These are phyloP conservation scores for Vitis amurensis DNA, from an alignment of 164 flowering plant species.

Conservation along the genomic window DNA sequence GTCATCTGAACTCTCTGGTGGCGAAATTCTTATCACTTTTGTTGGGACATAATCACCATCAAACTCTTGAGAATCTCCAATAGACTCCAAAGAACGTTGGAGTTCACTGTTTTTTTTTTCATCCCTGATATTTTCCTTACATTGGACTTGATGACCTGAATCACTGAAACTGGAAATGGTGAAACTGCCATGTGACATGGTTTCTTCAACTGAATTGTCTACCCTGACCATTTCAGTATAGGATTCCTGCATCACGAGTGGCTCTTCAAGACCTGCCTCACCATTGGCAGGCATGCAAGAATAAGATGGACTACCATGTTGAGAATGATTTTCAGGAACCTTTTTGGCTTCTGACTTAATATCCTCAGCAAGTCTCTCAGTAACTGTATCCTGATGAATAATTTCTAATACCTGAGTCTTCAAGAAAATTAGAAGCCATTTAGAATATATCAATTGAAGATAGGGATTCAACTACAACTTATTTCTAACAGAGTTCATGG, in stretches of 20 bases:
- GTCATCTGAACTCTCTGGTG: constrained; percentile 39
- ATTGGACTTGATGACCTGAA: constrained; percentile 23
- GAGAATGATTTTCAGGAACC: constrained; percentile 14
- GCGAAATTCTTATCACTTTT: constrained; percentile 8
- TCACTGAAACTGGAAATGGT: constrained; percentile 17
- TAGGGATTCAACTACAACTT: constrained; percentile 1
- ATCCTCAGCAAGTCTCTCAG: constrained; percentile 9
- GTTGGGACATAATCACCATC: constrained; percentile 2
- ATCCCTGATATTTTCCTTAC: constrained; percentile 17
- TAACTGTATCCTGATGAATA: constrained; percentile 22
- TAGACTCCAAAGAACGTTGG: constrained; percentile 11
- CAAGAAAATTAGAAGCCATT: constrained; percentile 13
- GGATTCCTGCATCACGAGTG: constrained; percentile 7
- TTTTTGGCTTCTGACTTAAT: constrained; percentile 14
- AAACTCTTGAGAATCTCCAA: constrained; percentile 14
- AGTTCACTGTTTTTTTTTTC: constrained; percentile 16
- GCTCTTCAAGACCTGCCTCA: constrained; percentile 14
- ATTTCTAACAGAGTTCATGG: constrained; percentile 4
- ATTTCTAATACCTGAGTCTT: constrained; percentile 20
- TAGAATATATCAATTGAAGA: constrained; percentile 1
- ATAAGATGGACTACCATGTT: constrained; percentile 3
- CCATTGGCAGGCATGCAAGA: constrained; percentile 6
- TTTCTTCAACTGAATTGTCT: constrained; percentile 23
- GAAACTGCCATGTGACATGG: constrained; percentile 9
- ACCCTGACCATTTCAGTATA: constrained; percentile 7